Conservation (phyloP, 2,329 filamentous ascomycete species). For the Aschersonia sp. region DNA sequence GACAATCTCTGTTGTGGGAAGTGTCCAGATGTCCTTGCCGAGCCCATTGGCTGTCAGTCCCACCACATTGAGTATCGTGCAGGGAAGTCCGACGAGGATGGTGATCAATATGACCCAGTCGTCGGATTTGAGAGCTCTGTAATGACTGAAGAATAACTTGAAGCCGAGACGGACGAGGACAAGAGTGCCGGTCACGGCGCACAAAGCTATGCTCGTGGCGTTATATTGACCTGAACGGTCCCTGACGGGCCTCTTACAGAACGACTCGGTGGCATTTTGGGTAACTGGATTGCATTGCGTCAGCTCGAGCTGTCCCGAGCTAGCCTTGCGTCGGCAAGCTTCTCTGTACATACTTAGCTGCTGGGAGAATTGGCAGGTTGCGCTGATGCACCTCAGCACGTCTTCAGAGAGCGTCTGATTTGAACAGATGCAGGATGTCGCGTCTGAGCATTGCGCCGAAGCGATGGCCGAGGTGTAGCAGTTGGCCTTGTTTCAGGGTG, state of each 20-base stretch:
- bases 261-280: constrained; percentile 4
- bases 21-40: constrained; percentile 19
- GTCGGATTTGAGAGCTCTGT: constrained; percentile 15
- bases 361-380: not conserved
- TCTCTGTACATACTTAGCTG: not conserved
- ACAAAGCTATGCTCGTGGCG: constrained; percentile 7
- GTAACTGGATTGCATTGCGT: not conserved
- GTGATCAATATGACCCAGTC: constrained; percentile 15
- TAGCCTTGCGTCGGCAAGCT: no score
- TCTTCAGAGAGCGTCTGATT: not conserved
- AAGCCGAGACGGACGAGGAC: constrained; percentile 8
- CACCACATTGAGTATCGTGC: constrained; percentile 11
- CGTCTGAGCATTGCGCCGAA: not conserved
- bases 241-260: constrained; percentile 2
- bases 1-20: constrained; percentile 5
- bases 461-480: not conserved
- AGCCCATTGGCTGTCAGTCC: constrained; percentile 13
- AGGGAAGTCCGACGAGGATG: constrained; percentile 9
- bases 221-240: constrained; percentile 3
- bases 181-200: constrained; percentile 7
- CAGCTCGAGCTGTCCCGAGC: not conserved
- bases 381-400: not conserved
- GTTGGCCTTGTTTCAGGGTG: not conserved
- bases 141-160: constrained; percentile 14
- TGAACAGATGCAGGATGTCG: not conserved